Evolutionary conservation across 2,329 filamentous ascomycete genomes (phyloP), one percentile per base, ranked within the genome.

Genomic region (Aspergillus ochraceus): DNA sequence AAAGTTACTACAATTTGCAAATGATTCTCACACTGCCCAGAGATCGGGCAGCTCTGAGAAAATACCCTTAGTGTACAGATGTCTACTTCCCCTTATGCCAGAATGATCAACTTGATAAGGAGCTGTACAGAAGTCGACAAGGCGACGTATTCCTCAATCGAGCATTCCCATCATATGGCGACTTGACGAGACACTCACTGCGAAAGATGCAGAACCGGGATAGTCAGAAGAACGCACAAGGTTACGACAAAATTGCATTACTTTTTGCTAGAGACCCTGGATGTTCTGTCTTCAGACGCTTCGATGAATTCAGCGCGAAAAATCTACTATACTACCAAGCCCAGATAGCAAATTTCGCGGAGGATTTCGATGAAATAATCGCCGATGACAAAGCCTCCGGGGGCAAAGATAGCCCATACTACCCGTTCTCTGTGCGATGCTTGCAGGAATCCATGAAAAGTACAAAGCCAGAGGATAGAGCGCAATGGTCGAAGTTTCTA

Each of bases 251-350:
- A 39, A 45, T 64, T 6, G 62, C 62, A 3, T 2, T 22, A 11
- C 19, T 60, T 12, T 55, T 64, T 45, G 39, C 60, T 3, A 45
- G 30, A 10, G 62, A 64, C 30, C 57, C 58, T 20, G 52, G 55
- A 3, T 29, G 56, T 0, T 53, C 36, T 3, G 54, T 58, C 14
- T 59, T 58, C 32, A 54, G 62, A 3, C 56, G 60, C 3, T 64
- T 62, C 17, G 59, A 42, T 17, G 55, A 12, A 19, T 50, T 62
- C 3, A 62, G 62, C 30, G 29, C 52, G 3, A 58, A 60, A 36
- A 64, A 62, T 20, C 26, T 64, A 2, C 50, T 64, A 8, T 60
- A 55, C 36, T 39, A 58, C 3, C 62, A 64, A 49, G 60, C 62
- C 1, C 55, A 64, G 24, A 32, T 64, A 2, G 55, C 30, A 2